Base-by-base conservation (phyloP, 1,284 basidiomycete species). In the Bjerkandera adusta region DNA sequence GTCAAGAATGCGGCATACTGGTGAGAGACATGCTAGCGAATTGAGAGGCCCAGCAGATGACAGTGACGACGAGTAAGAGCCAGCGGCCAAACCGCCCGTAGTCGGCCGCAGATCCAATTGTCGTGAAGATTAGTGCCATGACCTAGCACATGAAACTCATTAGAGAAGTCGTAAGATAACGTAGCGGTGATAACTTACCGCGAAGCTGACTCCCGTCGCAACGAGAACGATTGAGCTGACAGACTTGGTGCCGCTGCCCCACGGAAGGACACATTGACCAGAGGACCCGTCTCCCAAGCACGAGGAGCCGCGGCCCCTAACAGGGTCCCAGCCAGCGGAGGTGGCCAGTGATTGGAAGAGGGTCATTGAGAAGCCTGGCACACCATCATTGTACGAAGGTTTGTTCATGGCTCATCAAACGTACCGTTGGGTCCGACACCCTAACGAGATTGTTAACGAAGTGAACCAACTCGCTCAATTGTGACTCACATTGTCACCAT, bases 91-190 rank as follows among this genome's bases (percentile, higher is more conserved):
- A 89, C 0, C 71, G 78, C 11, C 89, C 88, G 57, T 90, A 92
- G 63, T 92, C 89, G 0, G 85, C 89, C 0, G 84, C 81, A 12
- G 86, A 88, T 15, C 88, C 88, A 38, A 93, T 83, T 0, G 86
- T 85, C 1, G 89, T 88, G 68, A 92, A 91, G 35, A 92, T 80
- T 18, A 75, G 53, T 0, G 87, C 87, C 86, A 89, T 89, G 29
- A 86, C 68, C 81, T 36, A 21, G 12, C 5, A 1, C 1, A n/a
- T 27, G 13, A 22, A 15, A 27, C 12, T 15, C 8, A 37, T 26
- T 8, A 15, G 6, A 15, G 22, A 10, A 15, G 48, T 4, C 54
- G 53, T 1, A 53, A 44, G 13, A 47, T 43, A 5, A 49, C 12
- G 50, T 36, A 29, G 42, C 39, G 2, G 50, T 48, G 3, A 39